These are phyloP conservation scores for Phytophthora kernoviae DNA, from an alignment of 352 stramenopile genomes.

Conservation along the genomic window DNA sequence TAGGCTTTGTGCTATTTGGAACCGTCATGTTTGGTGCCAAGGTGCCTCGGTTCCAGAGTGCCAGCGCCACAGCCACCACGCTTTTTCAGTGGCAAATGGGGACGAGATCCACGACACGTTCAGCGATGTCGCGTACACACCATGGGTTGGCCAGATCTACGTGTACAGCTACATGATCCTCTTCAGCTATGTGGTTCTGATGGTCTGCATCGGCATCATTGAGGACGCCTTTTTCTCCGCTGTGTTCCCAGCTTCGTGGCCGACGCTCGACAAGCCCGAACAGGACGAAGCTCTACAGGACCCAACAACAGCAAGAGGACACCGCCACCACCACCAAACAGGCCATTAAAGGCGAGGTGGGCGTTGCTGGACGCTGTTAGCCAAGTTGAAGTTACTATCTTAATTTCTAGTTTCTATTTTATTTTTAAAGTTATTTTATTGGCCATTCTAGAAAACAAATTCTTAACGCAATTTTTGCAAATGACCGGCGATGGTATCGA, in stretches of 20 bases:
- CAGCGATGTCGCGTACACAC: constrained; percentile 66
- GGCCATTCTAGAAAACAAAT: not conserved
- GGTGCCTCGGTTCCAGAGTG: constrained; percentile 74
- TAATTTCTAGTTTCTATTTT: not conserved
- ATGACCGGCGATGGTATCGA: not conserved
- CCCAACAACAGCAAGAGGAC: constrained; percentile 4
- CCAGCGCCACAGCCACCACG: constrained; percentile 68
- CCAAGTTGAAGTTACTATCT: no score
- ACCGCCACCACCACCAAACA: constrained; percentile 7
- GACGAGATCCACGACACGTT: constrained; percentile 91
- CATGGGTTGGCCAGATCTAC: constrained; percentile 84
- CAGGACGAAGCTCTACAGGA: constrained; percentile 5
- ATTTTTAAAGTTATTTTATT: not conserved
- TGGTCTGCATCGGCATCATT: constrained; percentile 91
- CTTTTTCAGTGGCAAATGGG: constrained; percentile 88
- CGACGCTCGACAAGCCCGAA: constrained; percentile 17
- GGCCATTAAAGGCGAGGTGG: not conserved
- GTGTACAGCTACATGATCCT: constrained; percentile 88
- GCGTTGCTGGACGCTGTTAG: no score
- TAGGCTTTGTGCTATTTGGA: constrained; percentile 86
- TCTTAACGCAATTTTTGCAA: constrained; percentile 1
- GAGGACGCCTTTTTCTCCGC: constrained; percentile 90
- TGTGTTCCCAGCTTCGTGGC: constrained; percentile 73
- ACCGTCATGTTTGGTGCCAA: constrained; percentile 88
- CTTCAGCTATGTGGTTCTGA: constrained; percentile 90